Evolutionary conservation across 1,139 yeast species (phyloP).

Genomic region (Kodamaea derodonti): DNA sequence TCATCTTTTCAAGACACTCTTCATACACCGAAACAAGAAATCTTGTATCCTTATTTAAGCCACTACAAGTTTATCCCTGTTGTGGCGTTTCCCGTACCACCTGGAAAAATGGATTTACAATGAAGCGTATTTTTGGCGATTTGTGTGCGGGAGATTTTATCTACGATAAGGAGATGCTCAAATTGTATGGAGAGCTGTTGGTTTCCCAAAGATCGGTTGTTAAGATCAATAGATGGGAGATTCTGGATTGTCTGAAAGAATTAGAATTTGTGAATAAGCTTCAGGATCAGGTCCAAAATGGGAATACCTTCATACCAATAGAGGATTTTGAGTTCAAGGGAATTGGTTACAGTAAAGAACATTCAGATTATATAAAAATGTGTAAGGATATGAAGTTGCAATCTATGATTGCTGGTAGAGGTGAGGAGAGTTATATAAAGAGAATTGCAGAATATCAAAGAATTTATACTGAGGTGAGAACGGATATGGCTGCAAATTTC

Average conservation of each 20-base stretch:
- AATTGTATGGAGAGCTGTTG: conserved; percentile 20
- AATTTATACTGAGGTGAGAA: conserved; percentile 9
- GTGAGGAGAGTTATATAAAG: conserved; percentile 17
- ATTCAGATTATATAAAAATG: conserved; percentile 8
- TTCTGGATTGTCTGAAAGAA: conserved; percentile 30
- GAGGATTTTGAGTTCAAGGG: conserved; percentile 11
- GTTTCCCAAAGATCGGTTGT: conserved; percentile 17
- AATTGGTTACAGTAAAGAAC: conserved; percentile 6
- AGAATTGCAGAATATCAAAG: conserved; percentile 20
- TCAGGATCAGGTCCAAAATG: conserved; percentile 1
- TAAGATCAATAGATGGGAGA: conserved; percentile 33
- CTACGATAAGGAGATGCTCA: conserved; percentile 28
- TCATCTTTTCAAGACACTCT: conserved; percentile 54
- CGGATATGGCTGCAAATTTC: background rate
- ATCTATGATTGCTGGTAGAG: conserved; percentile 24
- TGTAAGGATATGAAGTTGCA: conserved; percentile 20
- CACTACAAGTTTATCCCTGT: conserved; percentile 46
- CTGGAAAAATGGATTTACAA: conserved; percentile 42
- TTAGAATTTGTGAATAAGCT: conserved; percentile 13
- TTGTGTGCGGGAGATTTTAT: conserved; percentile 25
- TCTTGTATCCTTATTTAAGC: conserved; percentile 36
- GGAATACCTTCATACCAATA: background rate
- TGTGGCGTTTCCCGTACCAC: conserved; percentile 25
- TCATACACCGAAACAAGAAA: conserved; percentile 44
- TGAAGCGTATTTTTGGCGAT: conserved; percentile 43